Conservation (phyloP, 2,329 filamentous ascomycete species). For the Clarireedia sp. region DNA sequence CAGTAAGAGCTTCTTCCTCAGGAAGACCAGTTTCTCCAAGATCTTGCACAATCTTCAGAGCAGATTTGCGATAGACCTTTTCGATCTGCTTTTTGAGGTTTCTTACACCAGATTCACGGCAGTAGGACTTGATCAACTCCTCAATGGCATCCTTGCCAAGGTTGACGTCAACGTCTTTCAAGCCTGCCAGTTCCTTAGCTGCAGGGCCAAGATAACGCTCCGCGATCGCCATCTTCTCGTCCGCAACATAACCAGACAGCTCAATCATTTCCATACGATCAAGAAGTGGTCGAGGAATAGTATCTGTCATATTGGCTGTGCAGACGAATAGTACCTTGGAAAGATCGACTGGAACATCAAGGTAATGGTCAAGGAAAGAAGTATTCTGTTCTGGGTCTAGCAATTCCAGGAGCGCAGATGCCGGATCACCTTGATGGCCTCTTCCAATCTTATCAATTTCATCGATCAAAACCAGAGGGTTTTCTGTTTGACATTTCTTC, state of each 20-base stretch:
- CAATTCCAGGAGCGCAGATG: constrained; percentile 85
- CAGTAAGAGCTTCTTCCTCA: constrained; percentile 74
- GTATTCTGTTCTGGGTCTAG: constrained; percentile 96
- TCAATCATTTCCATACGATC: constrained; percentile 98
- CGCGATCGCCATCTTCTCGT: constrained; percentile 98
- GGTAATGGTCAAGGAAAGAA: constrained; percentile 96
- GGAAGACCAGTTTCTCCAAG: constrained; percentile 76
- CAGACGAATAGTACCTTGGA: constrained; percentile 98
- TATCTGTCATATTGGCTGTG: constrained; percentile 98
- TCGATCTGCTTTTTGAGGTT: constrained; percentile 99
- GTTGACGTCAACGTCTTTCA: constrained; percentile 86
- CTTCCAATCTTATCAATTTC: constrained; percentile 97
- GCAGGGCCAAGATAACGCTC: constrained; percentile 86
- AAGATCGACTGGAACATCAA: constrained; percentile 94
- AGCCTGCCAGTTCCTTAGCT: constrained; percentile 86
- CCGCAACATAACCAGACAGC: constrained; percentile 89
- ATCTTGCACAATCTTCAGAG: constrained; percentile 93
- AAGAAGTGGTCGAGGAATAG: constrained; percentile 84
- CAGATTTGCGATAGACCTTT: constrained; percentile 96
- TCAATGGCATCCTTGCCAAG: constrained; percentile 81
- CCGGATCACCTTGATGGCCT: constrained; percentile 92
- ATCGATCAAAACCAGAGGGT: constrained; percentile 91
- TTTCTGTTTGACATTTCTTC: constrained; percentile 99
- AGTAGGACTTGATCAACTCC: constrained; percentile 97
- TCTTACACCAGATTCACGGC: constrained; percentile 90